Evolutionary conservation across 2,329 filamentous ascomycete species (phyloP).

Genomic region (Fusarium secorum): DNA sequence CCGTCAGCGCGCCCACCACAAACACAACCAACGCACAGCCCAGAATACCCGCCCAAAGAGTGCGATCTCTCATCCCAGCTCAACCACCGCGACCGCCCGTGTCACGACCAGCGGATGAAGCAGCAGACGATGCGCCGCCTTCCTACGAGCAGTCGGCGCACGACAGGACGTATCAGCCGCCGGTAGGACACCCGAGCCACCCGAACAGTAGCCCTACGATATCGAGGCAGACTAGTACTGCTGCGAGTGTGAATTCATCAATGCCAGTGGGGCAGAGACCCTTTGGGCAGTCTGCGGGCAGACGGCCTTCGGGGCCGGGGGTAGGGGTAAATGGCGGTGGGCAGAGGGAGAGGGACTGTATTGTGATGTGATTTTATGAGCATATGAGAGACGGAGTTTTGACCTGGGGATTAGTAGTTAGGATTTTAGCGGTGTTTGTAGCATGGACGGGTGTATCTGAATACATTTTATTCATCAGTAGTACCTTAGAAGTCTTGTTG

Average conservation of each 20-base stretch:
- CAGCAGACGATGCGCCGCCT: constrained; percentile 61
- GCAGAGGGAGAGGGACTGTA: constrained; percentile 28
- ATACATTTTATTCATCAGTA: neutral
- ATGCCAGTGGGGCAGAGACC: constrained; percentile 30
- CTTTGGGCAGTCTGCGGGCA: constrained; percentile 29
- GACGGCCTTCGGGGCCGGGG: constrained; percentile 37
- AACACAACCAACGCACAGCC: constrained; percentile 27
- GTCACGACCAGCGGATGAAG: constrained; percentile 49
- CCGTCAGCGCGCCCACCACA: constrained; percentile 33
- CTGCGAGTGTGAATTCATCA: constrained; percentile 20
- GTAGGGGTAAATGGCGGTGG: constrained; percentile 7
- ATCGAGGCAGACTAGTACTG: constrained; percentile 34
- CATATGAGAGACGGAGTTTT: neutral
- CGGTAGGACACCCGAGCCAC: constrained; percentile 60
- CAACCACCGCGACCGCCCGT: constrained; percentile 49
- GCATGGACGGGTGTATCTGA: constrained; percentile 1
- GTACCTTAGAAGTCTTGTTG: neutral
- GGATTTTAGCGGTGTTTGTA: constrained; percentile 3
- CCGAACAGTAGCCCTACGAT: constrained; percentile 47
- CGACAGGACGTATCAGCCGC: constrained; percentile 60
- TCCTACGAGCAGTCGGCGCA: constrained; percentile 66
- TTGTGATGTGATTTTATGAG: constrained; percentile 26
- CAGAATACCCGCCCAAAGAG: constrained; percentile 46
- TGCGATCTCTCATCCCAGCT: constrained; percentile 54
- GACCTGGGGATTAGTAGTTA: neutral